Percentiles rank a stretch among this genome's conserved stretches.
Conservation (phyloP, 2,329 filamentous ascomycete genomes). For the Tolypocladium capitatum region DNA sequence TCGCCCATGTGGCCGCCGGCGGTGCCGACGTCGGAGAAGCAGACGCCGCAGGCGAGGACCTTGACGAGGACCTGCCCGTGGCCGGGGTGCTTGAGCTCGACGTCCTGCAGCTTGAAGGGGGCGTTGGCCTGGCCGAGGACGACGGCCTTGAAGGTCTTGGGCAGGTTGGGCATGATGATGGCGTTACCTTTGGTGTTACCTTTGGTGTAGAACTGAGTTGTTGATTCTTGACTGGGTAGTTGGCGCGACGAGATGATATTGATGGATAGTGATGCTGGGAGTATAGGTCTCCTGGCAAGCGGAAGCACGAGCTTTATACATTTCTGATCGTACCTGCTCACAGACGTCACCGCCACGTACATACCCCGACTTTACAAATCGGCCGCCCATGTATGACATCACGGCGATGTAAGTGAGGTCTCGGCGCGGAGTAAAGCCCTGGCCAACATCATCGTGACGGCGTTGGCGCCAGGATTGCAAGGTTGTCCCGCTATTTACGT, state of each 20-base stretch:
- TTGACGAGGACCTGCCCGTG: slow-evolving; percentile 54
- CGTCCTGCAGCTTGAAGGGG: slow-evolving; percentile 44
- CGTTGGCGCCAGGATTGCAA: no score
- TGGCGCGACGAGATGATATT: background rate
- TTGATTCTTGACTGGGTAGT: no score
- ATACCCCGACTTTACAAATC: background rate
- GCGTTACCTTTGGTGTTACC: background rate
- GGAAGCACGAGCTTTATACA: background rate
- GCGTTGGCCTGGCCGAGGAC: slow-evolving; percentile 39
- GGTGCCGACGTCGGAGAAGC: slow-evolving; percentile 45
- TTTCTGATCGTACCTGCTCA: background rate
- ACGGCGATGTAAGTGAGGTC: background rate
- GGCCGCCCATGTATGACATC: background rate
- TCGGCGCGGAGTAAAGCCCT: background rate
- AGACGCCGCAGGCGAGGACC: slow-evolving; percentile 59
- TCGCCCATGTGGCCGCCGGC: slow-evolving; percentile 37
- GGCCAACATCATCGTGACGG: background rate
- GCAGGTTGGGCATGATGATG: slow-evolving; percentile 28
- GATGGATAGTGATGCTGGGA: background rate
- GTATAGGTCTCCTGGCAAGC: background rate
- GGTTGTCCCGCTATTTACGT: no score
- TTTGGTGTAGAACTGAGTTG: background rate
- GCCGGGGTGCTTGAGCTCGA: slow-evolving; percentile 42
- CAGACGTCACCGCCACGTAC: background rate
- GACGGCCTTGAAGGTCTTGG: slow-evolving; percentile 55